A percentile compares a stretch with the other conserved stretches of the same genome.
Conservation (phyloP, 352 stramenopile genomes). For the Lagenidium giganteum region DNA sequence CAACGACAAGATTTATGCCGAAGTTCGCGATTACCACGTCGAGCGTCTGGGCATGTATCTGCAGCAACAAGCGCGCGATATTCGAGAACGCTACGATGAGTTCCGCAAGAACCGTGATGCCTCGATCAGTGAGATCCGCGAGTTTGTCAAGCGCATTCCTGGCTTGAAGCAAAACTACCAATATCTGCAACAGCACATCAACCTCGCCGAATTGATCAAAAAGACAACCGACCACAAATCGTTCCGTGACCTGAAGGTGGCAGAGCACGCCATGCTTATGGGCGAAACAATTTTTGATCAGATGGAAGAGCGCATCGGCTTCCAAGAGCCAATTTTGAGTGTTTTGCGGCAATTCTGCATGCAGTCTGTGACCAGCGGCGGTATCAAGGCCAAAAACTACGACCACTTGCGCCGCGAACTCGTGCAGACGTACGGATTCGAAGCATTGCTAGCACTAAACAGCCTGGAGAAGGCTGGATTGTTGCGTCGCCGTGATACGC, state of each 20-base stretch:
- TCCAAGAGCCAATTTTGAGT: conserved; percentile 86
- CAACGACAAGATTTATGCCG: conserved; percentile 93
- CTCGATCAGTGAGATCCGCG: conserved; percentile 96
- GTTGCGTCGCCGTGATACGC: conserved; percentile 84
- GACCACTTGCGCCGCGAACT: conserved; percentile 92
- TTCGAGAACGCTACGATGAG: conserved; percentile 92
- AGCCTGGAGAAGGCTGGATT: conserved; percentile 94
- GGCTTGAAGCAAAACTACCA: conserved; percentile 92
- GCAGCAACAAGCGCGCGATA: conserved; percentile 93
- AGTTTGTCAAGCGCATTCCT: conserved; percentile 98
- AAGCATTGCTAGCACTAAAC: conserved; percentile 90
- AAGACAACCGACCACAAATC: conserved; percentile 89
- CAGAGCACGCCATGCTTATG: conserved; percentile 94
- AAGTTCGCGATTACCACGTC: conserved; percentile 96
- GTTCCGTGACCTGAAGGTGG: conserved; percentile 95
- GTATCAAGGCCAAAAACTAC: conserved; percentile 93
- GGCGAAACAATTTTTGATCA: conserved; percentile 94
- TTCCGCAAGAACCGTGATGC: conserved; percentile 95
- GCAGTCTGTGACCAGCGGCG: conserved; percentile 90
- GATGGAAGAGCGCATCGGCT: conserved; percentile 94
- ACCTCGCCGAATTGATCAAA: conserved; percentile 95
- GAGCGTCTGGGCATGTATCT: conserved; percentile 95
- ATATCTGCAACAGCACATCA: conserved; percentile 97
- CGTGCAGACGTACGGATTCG: conserved; percentile 96
- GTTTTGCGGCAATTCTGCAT: conserved; percentile 93